phyloP scores from a whole-genome alignment of 768 basidiomycete genomes.

The Pluteus cervinus region DNA sequence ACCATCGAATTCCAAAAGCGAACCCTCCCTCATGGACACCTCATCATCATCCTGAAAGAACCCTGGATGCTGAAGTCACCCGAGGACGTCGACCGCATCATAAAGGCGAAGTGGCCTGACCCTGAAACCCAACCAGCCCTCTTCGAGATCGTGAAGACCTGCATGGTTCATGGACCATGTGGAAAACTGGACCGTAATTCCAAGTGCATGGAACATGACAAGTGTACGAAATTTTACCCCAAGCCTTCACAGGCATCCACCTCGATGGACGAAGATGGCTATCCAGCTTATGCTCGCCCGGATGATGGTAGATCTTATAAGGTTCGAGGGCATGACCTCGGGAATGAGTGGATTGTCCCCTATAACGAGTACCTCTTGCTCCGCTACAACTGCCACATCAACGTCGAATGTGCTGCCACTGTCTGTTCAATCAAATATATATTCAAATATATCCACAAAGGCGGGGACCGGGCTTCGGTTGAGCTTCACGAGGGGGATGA shows the following conservation, averaged over 20 bases:
- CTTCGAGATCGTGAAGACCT: conserved; percentile 18
- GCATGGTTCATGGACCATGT: conserved; percentile 39
- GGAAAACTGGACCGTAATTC: conserved; percentile 14
- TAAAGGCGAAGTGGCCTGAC: conserved; percentile 34
- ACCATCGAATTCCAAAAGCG: conserved; percentile 42
- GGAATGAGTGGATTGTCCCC: conserved; percentile 36
- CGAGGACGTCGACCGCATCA: conserved; percentile 25
- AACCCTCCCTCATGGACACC: conserved; percentile 39
- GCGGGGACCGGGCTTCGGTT: conserved; percentile 31
- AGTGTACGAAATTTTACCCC: conserved; percentile 27
- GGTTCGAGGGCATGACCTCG: conserved; percentile 13
- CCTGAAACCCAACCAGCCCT: conserved; percentile 16
- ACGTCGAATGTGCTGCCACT: conserved; percentile 34
- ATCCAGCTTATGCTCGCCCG: conserved; percentile 28
- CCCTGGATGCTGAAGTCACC: conserved; percentile 8
- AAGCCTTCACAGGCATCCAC: conserved; percentile 24
- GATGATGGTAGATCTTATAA: conserved; percentile 26
- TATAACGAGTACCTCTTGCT: conserved; percentile 27
- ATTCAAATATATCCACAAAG: conserved; percentile 47
- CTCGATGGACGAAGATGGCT: conserved; percentile 29
- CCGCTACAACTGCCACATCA: conserved; percentile 42
- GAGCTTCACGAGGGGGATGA: conserved; percentile 25
- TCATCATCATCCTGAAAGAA: conserved; percentile 27
- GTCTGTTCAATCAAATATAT: conserved; percentile 37
- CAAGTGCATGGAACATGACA: conserved; percentile 29